Evolutionary conservation across 164 flowering plant genomes (phyloP), one percentile per base, ranked within the genome.

Genomic region (grape (Vitis vinifera)): DNA sequence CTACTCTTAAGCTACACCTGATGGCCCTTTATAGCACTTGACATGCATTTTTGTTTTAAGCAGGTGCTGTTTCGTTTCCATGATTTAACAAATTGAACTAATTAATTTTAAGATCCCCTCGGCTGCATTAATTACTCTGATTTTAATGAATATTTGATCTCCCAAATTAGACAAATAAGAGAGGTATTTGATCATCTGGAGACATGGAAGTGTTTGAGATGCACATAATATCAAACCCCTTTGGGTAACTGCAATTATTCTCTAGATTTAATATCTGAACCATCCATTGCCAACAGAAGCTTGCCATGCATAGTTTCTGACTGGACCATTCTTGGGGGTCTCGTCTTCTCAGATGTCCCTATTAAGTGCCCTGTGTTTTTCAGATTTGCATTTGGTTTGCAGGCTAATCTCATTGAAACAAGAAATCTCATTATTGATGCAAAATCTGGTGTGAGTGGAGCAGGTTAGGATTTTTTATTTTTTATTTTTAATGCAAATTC

Each of bases 371-470:
- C 12, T 48, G 10, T n/a, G 23, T 3, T 55, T 13, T 66, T 30
- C 49, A 52, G 31, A 37, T 55, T 37, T n/a, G 14, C 17, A 53
- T 64, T 69, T 67, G 14, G 51, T 23, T 71, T 82, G 78, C 91
- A 96, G 99, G 92, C 89, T 62, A 83, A 81, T 72, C 97, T 96
- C 52, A 86, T 96, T 69, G 79, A 81, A 59, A 51, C 63, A 50
- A 73, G 64, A 70, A 85, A 89, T 70, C 89, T 96, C 51, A 93
- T 96, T 67, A 91, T 93, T 70, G 97, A 92, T 77, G 72, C 99
- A 67, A 96, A 96, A 81, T 96, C 98, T 66, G 99, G 98, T 71
- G 98, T 92, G n/a, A 96, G 99, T 75, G 98, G 99, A 78, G 99
- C 99, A 85, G 99, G 99, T 96, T 65, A 68, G 84, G 23, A 63